phyloP scores from a whole-genome alignment of 1,284 basidiomycete species.

The Polyporus tsugae region DNA sequence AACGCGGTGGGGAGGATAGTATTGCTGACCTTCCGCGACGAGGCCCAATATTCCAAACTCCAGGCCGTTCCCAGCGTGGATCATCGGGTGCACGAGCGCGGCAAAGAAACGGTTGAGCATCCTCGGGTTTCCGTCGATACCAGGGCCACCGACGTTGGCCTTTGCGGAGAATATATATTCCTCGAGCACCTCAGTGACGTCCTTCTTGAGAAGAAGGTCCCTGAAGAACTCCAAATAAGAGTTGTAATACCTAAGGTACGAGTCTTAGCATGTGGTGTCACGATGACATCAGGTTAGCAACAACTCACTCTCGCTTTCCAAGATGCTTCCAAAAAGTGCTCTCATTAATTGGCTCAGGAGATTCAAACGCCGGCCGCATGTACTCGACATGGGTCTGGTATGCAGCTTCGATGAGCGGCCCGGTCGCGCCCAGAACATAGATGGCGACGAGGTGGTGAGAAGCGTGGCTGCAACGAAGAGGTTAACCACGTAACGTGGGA shows the following conservation, averaged over 20 bases:
- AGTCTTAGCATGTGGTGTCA: neutral
- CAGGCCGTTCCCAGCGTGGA: slow-evolving; percentile 68
- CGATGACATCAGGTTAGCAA: neutral
- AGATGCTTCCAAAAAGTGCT: slow-evolving; percentile 53
- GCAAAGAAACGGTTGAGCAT: slow-evolving; percentile 70
- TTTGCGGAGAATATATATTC: slow-evolving; percentile 63
- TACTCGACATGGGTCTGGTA: slow-evolving; percentile 52
- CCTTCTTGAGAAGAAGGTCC: slow-evolving; percentile 51
- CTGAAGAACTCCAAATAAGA: slow-evolving; percentile 68
- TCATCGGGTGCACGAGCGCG: slow-evolving; percentile 69
- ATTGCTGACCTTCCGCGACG: slow-evolving; percentile 62
- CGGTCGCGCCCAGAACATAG: slow-evolving; percentile 56
- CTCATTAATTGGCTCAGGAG: slow-evolving; percentile 51
- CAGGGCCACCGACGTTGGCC: slow-evolving; percentile 51
- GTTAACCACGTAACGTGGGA: neutral
- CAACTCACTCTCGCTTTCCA: slow-evolving; percentile 8
- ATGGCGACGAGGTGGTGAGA: slow-evolving; percentile 60
- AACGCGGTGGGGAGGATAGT: neutral
- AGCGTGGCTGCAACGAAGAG: slow-evolving; percentile 49
- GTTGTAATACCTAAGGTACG: slow-evolving; percentile 57
- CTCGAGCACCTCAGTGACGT: slow-evolving; percentile 54
- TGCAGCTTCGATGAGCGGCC: slow-evolving; percentile 49
- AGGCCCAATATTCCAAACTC: slow-evolving; percentile 72
- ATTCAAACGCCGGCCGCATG: slow-evolving; percentile 49
- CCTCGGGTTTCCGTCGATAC: slow-evolving; percentile 36